Evolutionary conservation across 2,329 filamentous ascomycete genomes (phyloP).

Genomic region (Lachnellula arida): DNA sequence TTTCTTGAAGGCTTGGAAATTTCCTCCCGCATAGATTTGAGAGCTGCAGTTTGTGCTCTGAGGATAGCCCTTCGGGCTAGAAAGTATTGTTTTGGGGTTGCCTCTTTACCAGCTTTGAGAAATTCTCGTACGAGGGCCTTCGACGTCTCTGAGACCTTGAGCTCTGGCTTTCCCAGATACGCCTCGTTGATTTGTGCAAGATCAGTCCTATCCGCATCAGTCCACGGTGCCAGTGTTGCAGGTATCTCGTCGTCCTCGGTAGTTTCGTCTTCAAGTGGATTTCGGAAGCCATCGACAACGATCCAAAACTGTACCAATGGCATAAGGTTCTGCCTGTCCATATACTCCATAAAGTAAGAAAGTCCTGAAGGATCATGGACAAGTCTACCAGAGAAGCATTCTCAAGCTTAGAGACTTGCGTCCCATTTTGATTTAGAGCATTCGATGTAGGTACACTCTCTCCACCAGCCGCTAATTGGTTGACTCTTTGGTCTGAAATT

Average conservation of each 20-base stretch:
- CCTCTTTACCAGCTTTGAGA: conserved; percentile 69
- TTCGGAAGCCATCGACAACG: conserved; percentile 92
- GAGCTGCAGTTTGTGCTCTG: conserved; percentile 72
- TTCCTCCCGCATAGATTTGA: conserved; percentile 77
- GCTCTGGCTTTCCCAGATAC: conserved; percentile 76
- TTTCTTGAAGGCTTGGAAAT: conserved; percentile 83
- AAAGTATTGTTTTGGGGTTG: conserved; percentile 77
- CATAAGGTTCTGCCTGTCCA: conserved; percentile 88
- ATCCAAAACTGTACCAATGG: conserved; percentile 96
- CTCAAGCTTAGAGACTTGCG: conserved; percentile 58
- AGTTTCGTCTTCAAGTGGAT: conserved; percentile 82
- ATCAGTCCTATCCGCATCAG: conserved; percentile 78
- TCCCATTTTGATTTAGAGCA: conserved; percentile 25
- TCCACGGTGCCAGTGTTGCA: conserved; percentile 64
- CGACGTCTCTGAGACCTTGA: conserved; percentile 68
- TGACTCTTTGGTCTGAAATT: conserved; percentile 83
- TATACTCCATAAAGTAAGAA: conserved; percentile 99
- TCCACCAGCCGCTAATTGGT: conserved; percentile 68
- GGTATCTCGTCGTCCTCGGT: conserved; percentile 60
- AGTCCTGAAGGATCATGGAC: conserved; percentile 85
- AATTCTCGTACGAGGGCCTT: conserved; percentile 71
- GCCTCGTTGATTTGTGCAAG: conserved; percentile 87
- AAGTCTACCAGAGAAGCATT: conserved; percentile 77
- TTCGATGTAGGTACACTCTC: conserved; percentile 33
- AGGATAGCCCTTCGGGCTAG: conserved; percentile 77